phyloP scores from a whole-genome alignment of 805 yeast genomes.

The Candida insectalens region DNA sequence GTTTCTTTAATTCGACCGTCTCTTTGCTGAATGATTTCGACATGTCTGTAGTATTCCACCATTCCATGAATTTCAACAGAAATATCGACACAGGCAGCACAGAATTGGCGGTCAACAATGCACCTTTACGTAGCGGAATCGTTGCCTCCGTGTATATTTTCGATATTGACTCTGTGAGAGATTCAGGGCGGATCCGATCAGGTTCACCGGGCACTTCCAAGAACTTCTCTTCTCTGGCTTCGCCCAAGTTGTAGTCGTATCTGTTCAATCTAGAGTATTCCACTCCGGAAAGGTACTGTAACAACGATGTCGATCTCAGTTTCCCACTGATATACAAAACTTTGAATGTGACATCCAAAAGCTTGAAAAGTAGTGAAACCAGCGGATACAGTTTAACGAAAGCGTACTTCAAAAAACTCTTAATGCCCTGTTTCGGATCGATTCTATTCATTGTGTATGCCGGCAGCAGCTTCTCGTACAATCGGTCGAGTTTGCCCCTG shows the following conservation, averaged over 20 bases:
- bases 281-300: conserved; percentile 52
- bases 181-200: conserved; percentile 24
- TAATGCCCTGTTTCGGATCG: conserved; percentile 18
- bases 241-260: conserved; percentile 37
- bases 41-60: conserved; percentile 84
- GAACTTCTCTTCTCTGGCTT: conserved; percentile 9
- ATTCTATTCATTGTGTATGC: conserved; percentile 42
- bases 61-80: conserved; percentile 72
- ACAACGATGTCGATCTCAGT: conserved; percentile 50
- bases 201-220: conserved; percentile 3
- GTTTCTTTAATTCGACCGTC: conserved; percentile 17
- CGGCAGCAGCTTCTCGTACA: conserved; percentile 56
- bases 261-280: conserved; percentile 55
- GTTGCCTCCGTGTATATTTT: conserved; percentile 5
- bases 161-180: conserved; percentile 27
- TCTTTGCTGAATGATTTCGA: conserved; percentile 42
- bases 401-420: conserved; percentile 22
- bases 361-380: conserved; percentile 34
- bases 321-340: conserved; percentile 59
- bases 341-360: conserved; percentile 46
- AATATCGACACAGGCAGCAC: conserved; percentile 78
- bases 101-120: conserved; percentile 25
- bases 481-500: conserved; percentile 53
- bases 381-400: conserved; percentile 58
- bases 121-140: conserved; percentile 17